Base-by-base conservation (phyloP, 164 flowering plant species). In the Malania oleifera region DNA sequence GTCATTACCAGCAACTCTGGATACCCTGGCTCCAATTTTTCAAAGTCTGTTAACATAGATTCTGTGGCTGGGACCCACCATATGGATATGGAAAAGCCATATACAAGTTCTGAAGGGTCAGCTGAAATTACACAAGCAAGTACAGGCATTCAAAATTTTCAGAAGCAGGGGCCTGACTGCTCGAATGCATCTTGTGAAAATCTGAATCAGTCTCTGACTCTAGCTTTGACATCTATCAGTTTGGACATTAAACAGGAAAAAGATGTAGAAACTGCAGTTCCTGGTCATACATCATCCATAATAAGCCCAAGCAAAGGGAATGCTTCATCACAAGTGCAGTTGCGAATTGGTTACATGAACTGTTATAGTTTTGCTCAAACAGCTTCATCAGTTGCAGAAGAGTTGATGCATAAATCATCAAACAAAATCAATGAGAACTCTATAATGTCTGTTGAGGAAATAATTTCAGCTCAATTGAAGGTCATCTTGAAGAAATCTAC, bases 291-390 rank as follows among this genome's bases (percentile, higher is more conserved):
- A 5, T 59, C 67, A 22, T 56, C 44, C 14, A n/a, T 41, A 13
- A 51, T 49, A 28, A 77, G 59, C 41, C 29, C 63, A n/a, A 63
- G 44, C 38, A 54, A 53, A 52, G 69, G 54, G 28, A 64, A 39
- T 15, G 25, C 56, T 12, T 46, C 18, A 46, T 56, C 69, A 25
- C 62, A 66, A 29, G 63, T 57, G 46, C 74, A 54, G 19, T 12
- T 7, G 56, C 74, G 63, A 56, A 69, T 63, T 64, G 69, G 37
- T 38, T 90, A 90, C 64, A 52, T 75, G 50, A 93, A 93, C 68
- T 62, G 47, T 68, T 93, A 93, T 66, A 75, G 73, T 63, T 88
- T 82, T 68, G 99, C 86, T 53, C 73, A 59, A 38, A 69, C 61
- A 53, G 83, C 95, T 25, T 70, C 89, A 15, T 72, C 68, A 26